Percentiles rank a stretch among this genome's conserved stretches.
Conservation (phyloP, 2,329 filamentous ascomycete species). For the Hypoxylon rubiginosum region DNA sequence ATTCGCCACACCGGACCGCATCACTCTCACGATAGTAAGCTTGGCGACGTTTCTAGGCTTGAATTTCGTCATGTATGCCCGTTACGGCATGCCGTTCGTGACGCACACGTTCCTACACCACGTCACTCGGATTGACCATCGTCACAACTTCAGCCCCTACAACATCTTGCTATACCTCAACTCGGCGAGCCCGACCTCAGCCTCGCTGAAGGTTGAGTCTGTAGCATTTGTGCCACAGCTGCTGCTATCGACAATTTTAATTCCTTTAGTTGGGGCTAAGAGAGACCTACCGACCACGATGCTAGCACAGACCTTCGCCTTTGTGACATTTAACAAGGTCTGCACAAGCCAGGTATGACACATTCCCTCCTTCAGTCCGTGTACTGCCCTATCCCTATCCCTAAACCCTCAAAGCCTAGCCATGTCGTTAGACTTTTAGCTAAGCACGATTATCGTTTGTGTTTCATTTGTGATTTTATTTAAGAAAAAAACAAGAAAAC, state of each 20-base stretch:
- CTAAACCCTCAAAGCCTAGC: background rate
- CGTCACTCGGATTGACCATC: slow-evolving; percentile 91
- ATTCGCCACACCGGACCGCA: slow-evolving; percentile 68
- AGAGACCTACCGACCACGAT: slow-evolving; percentile 85
- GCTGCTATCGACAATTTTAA: slow-evolving; percentile 79
- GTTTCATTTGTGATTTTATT: background rate
- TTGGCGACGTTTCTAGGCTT: slow-evolving; percentile 79
- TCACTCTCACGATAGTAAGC: slow-evolving; percentile 73
- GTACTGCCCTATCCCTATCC: background rate
- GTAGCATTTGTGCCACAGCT: slow-evolving; percentile 92
- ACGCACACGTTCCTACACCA: slow-evolving; percentile 95
- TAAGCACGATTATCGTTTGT: background rate
- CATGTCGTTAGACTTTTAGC: background rate
- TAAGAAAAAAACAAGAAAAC: too few species aligned
- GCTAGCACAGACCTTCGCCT: slow-evolving; percentile 96
- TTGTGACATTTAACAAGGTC: slow-evolving; percentile 98
- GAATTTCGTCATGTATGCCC: slow-evolving; percentile 82
- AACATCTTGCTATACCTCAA: slow-evolving; percentile 91
- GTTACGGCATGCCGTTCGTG: slow-evolving; percentile 86
- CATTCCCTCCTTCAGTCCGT: background rate
- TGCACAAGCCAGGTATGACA: slow-evolving; percentile 90
- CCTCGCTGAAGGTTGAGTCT: slow-evolving; percentile 72
- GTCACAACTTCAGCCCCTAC: slow-evolving; percentile 98
- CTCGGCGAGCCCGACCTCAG: slow-evolving; percentile 69
- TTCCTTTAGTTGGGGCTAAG: slow-evolving; percentile 83